Conservation (phyloP, 2,329 filamentous ascomycete species). For the Colletotrichum costaricense region DNA sequence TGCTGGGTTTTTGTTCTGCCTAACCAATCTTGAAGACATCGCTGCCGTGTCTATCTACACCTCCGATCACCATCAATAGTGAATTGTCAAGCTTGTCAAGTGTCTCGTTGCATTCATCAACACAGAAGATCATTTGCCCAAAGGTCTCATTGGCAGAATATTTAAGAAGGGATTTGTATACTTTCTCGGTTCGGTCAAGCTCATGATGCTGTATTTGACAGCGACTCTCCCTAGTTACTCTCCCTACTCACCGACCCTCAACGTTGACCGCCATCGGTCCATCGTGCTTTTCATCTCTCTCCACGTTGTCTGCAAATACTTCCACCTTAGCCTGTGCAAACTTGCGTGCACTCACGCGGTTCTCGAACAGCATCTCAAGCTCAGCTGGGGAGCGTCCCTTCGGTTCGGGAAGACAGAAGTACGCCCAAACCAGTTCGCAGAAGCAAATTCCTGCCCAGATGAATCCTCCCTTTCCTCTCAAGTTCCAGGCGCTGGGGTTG, state of each 20-base stretch:
- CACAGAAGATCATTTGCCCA: neutral
- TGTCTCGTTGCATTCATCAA: neutral
- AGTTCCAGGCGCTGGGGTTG: neutral
- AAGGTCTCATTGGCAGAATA: neutral
- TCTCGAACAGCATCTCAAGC: neutral
- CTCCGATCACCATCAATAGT: neutral
- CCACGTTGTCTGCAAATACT: neutral
- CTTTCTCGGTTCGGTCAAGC: no score
- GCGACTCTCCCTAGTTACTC: neutral
- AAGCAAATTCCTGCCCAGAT: neutral
- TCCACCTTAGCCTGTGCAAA: neutral
- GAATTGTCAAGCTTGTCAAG: no score
- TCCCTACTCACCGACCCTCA: neutral
- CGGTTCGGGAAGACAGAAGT: neutral
- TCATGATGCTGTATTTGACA: no score
- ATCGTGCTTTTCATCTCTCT: neutral
- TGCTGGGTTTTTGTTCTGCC: neutral
- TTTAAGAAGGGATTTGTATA: neutral
- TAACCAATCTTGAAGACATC: neutral
- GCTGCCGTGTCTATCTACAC: neutral
- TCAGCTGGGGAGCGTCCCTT: neutral
- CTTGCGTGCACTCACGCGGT: neutral
- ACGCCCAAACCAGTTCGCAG: neutral
- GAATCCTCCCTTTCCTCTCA: neutral
- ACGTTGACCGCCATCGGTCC: neutral